Conservation (phyloP, 306 rosid genomes). For the Cucumis cinereus region DNA sequence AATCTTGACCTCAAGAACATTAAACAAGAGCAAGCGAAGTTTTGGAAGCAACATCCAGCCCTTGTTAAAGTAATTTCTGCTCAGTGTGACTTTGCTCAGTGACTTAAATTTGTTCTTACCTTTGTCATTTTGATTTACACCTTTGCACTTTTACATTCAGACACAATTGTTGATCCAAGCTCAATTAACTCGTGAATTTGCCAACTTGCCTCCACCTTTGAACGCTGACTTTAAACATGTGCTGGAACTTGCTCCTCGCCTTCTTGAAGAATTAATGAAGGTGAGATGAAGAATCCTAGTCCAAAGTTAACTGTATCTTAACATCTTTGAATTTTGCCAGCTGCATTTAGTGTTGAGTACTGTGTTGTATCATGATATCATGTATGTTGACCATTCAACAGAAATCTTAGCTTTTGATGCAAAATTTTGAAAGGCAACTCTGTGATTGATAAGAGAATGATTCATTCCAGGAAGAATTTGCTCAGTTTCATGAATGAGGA, state of each 20-base stretch:
- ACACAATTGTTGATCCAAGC: constrained; percentile 96
- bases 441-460: not conserved
- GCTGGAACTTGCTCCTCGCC: constrained; percentile 88
- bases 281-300: constrained; percentile 18
- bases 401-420: not conserved
- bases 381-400: not conserved
- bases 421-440: not conserved
- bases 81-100: not conserved
- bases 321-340: not conserved
- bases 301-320: not conserved
- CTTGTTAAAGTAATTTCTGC: constrained; percentile 66
- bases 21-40: constrained; percentile 97
- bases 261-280: constrained; percentile 98
- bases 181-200: constrained; percentile 72
- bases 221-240: constrained; percentile 69
- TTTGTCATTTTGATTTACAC: constrained; percentile 15
- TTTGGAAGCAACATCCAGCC: constrained; percentile 98
- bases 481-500: not conserved
- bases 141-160: constrained; percentile 33
- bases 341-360: not conserved
- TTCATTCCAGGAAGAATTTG: not conserved
- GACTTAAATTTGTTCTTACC: not conserved
- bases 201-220: constrained; percentile 61
- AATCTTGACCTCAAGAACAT: constrained; percentile 96
- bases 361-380: not conserved